A percentile compares a stretch with the other conserved stretches of the same genome.
phyloP scores from a whole-genome alignment of 208 protist genomes.

The Acanthamoeba sp. region DNA sequence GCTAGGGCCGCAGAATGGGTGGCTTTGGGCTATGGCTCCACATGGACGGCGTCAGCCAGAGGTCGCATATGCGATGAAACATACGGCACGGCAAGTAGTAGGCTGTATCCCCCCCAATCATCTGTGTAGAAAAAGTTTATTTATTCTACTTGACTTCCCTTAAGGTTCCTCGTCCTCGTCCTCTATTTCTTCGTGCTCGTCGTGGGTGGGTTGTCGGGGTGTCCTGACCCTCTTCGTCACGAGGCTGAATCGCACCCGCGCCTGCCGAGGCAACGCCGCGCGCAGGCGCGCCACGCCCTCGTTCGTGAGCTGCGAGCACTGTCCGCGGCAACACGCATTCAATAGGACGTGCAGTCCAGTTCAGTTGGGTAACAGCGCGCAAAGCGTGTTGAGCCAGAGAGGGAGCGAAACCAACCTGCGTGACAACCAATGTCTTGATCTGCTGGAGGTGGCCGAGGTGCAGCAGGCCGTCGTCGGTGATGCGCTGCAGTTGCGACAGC shows the following conservation, averaged over 20 bases:
- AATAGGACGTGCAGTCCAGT: too few species aligned
- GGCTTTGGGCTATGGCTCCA: too few species aligned
- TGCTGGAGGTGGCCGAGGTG: not conserved
- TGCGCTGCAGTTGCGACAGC: not conserved
- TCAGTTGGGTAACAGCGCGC: too few species aligned
- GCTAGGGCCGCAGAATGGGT: too few species aligned
- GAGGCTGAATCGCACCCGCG: not conserved
- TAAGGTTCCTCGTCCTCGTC: not conserved
- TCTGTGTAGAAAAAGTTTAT: too few species aligned
- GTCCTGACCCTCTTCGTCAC: not conserved
- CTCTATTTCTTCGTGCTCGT: too few species aligned
- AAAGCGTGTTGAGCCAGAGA: not conserved
- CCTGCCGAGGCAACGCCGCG: not conserved
- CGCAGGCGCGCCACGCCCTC: not conserved
- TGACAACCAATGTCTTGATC: conserved; percentile 39
- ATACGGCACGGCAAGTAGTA: too few species aligned
- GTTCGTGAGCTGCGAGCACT: not conserved
- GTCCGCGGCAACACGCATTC: too few species aligned
- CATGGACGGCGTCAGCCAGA: too few species aligned
- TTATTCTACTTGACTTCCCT: not conserved
- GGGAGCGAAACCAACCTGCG: not conserved
- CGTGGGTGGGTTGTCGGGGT: too few species aligned
- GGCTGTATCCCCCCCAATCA: too few species aligned
- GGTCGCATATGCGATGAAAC: too few species aligned
- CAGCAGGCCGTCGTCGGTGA: not conserved